Conservation (phyloP, 345 rosid genomes). For the Excoecaria agallocha region DNA sequence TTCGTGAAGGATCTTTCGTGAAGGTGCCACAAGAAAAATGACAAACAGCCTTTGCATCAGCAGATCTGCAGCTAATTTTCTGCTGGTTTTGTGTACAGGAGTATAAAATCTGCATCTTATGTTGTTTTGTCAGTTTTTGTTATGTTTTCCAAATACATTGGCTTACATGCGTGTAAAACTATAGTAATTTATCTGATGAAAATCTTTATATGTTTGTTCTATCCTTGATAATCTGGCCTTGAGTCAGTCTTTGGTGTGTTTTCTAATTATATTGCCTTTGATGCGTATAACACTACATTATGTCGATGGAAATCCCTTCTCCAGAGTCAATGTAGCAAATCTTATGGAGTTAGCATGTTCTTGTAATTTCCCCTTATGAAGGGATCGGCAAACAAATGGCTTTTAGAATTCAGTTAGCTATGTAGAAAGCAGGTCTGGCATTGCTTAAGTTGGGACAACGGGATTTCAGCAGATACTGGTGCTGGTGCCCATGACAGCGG, state of each 20-base stretch:
- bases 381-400: background rate
- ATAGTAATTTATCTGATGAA: too few relatives aligned
- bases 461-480: too few relatives aligned
- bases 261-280: background rate
- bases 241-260: background rate
- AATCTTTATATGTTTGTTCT: background rate
- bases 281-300: background rate
- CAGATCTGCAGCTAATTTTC: too few relatives aligned
- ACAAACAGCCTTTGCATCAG: background rate
- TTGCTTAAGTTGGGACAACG: too few relatives aligned
- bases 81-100: slow-evolving; percentile 1
- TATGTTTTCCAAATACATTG: too few relatives aligned
- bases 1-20: background rate
- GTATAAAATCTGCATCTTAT: background rate
- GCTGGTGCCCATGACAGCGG: too few relatives aligned
- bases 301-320: background rate
- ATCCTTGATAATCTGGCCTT: background rate
- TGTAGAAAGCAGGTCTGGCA: too few relatives aligned
- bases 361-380: background rate
- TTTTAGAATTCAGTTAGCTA: too few relatives aligned
- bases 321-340: background rate
- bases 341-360: background rate
- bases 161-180: too few relatives aligned
- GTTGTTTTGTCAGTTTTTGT: background rate
- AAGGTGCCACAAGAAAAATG: background rate